Evolutionary conservation across 2,329 filamentous ascomycete genomes (phyloP).

Genomic region (Beauveria bassiana): DNA sequence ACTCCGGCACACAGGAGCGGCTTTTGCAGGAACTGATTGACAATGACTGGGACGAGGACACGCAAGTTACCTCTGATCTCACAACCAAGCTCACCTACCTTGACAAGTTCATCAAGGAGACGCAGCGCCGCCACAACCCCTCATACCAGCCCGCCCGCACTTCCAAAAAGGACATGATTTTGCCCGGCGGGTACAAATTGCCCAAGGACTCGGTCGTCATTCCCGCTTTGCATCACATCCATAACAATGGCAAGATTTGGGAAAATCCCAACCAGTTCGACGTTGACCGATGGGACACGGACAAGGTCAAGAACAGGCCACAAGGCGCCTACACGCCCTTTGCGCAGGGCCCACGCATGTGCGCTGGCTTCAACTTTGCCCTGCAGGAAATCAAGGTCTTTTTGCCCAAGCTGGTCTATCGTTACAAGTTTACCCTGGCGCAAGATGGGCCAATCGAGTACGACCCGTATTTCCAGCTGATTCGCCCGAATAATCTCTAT

Average conservation of each 20-base stretch:
- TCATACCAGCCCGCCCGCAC: constrained; percentile 55
- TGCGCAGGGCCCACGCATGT: constrained; percentile 47
- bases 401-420: constrained; percentile 48
- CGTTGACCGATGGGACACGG: constrained; percentile 51
- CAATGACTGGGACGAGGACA: constrained; percentile 34
- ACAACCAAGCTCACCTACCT: constrained; percentile 42
- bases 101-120: constrained; percentile 54
- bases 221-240: constrained; percentile 41
- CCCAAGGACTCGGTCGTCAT: constrained; percentile 46
- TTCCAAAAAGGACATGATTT: constrained; percentile 44
- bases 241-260: constrained; percentile 48
- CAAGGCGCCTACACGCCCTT: constrained; percentile 51
- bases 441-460: constrained; percentile 45
- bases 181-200: constrained; percentile 52
- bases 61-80: constrained; percentile 37
- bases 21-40: constrained; percentile 52
- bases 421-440: constrained; percentile 49
- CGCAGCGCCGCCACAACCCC: constrained; percentile 51
- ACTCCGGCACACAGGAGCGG: constrained; percentile 47
- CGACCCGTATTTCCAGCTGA: constrained; percentile 52
- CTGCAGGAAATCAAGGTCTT: constrained; percentile 54
- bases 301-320: constrained; percentile 43
- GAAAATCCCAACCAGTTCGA: constrained; percentile 50
- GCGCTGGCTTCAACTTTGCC: constrained; percentile 59
- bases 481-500: constrained; percentile 47